Evolutionary conservation across 805 yeast genomes (phyloP).

Genomic region (Cyberlindnera samutprakarnensis): DNA sequence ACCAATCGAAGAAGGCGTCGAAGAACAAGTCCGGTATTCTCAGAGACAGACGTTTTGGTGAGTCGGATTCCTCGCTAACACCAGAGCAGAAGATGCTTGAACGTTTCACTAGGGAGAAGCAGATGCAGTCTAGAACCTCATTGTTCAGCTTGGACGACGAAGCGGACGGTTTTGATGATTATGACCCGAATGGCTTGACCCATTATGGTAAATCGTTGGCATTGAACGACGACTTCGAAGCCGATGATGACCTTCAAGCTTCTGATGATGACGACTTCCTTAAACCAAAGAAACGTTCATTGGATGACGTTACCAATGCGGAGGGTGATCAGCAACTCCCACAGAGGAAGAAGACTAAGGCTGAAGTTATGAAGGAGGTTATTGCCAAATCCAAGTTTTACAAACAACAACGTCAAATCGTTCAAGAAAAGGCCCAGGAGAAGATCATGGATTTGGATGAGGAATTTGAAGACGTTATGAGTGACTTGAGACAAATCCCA

Average conservation of each 20-base stretch:
- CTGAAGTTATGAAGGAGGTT: conserved; percentile 80
- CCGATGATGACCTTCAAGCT: conserved; percentile 33
- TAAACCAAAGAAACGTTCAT: conserved; percentile 28
- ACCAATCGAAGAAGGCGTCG: conserved; percentile 52
- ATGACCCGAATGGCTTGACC: conserved; percentile 42
- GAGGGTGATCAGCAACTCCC: conserved; percentile 26
- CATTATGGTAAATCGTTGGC: conserved; percentile 71
- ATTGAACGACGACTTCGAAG: conserved; percentile 43
- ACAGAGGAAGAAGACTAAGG: conserved; percentile 62
- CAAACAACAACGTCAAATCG: conserved; percentile 66
- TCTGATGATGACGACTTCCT: conserved; percentile 29
- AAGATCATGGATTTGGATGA: conserved; percentile 65
- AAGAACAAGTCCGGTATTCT: conserved; percentile 74
- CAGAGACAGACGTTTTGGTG: conserved; percentile 89
- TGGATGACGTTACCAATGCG: too few relatives aligned
- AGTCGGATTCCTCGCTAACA: conserved; percentile 58
- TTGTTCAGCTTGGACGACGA: conserved; percentile 60
- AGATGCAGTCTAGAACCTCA: conserved; percentile 47
- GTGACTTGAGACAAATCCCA: conserved; percentile 33
- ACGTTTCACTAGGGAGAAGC: conserved; percentile 86
- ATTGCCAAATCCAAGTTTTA: conserved; percentile 76
- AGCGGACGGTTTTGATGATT: conserved; percentile 33
- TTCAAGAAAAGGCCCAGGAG: conserved; percentile 51
- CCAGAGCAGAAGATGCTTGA: conserved; percentile 93
- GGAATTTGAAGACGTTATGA: conserved; percentile 63